Evolutionary conservation across 108 stramenopile genomes (phyloP).

Genomic region (Cyclotella atomus): DNA sequence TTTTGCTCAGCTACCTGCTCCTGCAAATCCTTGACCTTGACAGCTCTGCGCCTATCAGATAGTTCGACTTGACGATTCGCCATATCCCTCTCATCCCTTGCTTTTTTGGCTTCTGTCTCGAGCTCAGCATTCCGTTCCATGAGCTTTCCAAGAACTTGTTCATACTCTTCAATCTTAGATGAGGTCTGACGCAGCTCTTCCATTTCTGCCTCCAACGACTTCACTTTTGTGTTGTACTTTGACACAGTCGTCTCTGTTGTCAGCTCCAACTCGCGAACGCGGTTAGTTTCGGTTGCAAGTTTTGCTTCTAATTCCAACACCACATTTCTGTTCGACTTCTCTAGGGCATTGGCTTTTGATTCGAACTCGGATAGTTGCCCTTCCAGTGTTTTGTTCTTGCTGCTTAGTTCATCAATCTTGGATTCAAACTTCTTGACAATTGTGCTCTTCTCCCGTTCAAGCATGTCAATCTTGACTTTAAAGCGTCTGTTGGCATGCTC

Average conservation of each 20-base stretch:
- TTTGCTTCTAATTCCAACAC: conserved; percentile 43
- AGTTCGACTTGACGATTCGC: conserved; percentile 39
- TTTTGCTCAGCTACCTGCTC: conserved; percentile 41
- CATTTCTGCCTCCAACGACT: conserved; percentile 27
- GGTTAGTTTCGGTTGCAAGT: conserved; percentile 31
- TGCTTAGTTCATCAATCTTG: conserved; percentile 44
- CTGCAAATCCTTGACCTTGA: conserved; percentile 44
- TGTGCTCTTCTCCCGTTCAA: conserved; percentile 41
- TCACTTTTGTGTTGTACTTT: conserved; percentile 23
- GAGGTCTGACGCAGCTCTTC: conserved; percentile 24
- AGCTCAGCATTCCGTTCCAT: conserved; percentile 48
- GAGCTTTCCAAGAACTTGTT: conserved; percentile 44
- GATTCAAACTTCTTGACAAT: conserved; percentile 38
- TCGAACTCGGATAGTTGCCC: conserved; percentile 40
- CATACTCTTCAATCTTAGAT: conserved; percentile 45
- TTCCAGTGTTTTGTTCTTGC: conserved; percentile 34
- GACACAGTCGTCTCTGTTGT: conserved; percentile 22
- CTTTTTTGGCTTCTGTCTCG: conserved; percentile 31
- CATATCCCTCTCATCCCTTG: conserved; percentile 36
- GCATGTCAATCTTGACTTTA: conserved; percentile 54
- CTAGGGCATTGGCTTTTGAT: conserved; percentile 20
- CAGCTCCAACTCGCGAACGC: conserved; percentile 27
- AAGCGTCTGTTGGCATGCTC: conserved; percentile 51
- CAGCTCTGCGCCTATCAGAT: conserved; percentile 27
- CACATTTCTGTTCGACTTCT: conserved; percentile 21